Evolutionary conservation across 495 filamentous ascomycete genomes (phyloP), one percentile per base, ranked within the genome.

Genomic region (Hyaloscypha hepaticicola): DNA sequence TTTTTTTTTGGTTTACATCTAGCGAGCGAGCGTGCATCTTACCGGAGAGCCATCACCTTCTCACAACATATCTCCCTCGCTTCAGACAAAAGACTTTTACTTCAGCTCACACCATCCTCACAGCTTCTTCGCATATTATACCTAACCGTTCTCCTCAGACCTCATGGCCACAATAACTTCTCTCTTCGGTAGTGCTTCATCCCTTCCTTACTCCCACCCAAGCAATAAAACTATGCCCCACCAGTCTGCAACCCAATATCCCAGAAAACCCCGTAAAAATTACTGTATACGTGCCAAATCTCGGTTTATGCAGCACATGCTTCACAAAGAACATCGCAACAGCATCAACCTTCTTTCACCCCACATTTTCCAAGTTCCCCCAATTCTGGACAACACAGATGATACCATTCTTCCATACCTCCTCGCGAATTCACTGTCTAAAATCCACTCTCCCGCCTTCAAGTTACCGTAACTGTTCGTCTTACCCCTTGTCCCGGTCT

Each of bases 251-350:
- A 19, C 11, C 62, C 73, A 6, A 80, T 48, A 26, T 77, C 70
- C 2, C 72, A 6, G 74, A 73, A 4, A 80, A 58, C 5, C 71
- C 77, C 22, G 78, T 74, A 58, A 71, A 80, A 21, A 80, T 64
- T 65, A 75, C 73, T 16, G 75, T 79, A 53, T 80, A 82, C 11
- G 77, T 79, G 1, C 78, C 79, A 60, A 67, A 74, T 26, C 67
- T 66, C 2, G 75, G 59, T 2, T 59, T 52, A 55, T 78, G 69
- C 63, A 78, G 66, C 34, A 79, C 34, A 7, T n/a, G 55, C 14
- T 5, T 24, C 6, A 73, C 38, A 55, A 68, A 60, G 60, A 69
- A 57, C 45, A 66, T 45, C 28, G 74, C 55, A 19, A 73, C 25
- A 14, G 60, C 22, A 16, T 65, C 61, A 12, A 51, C 29, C 53